A percentile compares a stretch with the other conserved stretches of the same genome.
These are phyloP conservation scores for Pseudonectria foliicola DNA, from an alignment of 2,329 filamentous ascomycete genomes.

Conservation along the genomic window DNA sequence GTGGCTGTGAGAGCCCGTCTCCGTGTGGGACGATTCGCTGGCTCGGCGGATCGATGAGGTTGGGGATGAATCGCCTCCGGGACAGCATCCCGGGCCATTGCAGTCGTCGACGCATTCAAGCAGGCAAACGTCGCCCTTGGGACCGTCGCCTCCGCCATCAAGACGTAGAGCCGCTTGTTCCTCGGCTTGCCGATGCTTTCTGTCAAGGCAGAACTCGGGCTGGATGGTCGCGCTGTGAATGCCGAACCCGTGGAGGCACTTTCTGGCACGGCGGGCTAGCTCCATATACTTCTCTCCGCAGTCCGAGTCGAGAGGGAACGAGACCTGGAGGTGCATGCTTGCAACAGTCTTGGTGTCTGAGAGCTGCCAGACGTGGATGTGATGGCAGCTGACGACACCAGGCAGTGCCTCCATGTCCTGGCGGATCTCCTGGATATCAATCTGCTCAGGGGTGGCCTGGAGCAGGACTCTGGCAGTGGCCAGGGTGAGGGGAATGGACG, in stretches of 20 bases:
- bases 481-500: conserved; percentile 70
- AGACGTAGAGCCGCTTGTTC: conserved; percentile 28
- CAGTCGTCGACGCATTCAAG: conserved; percentile 39
- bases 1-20: conserved; percentile 9
- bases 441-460: conserved; percentile 84
- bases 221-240: conserved; percentile 98
- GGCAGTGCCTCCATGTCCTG: conserved; percentile 82
- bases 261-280: conserved; percentile 72
- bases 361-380: conserved; percentile 96
- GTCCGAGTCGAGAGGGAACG: conserved; percentile 79
- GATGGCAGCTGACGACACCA: conserved; percentile 85
- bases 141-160: conserved; percentile 26
- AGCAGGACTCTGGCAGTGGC: conserved; percentile 82
- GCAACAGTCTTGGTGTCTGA: conserved; percentile 92
- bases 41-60: conserved; percentile 29
- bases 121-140: conserved; percentile 35
- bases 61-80: conserved; percentile 25
- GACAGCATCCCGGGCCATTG: conserved; percentile 25
- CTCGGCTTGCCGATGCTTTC: conserved; percentile 33
- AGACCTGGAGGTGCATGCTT: conserved; percentile 86
- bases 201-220: conserved; percentile 69
- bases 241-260: conserved; percentile 88
- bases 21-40: conserved; percentile 27
- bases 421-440: conserved; percentile 83
- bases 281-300: conserved; percentile 81